These are phyloP conservation scores for Fusarium burgessii DNA, from an alignment of 2,329 filamentous ascomycete species.

Conservation along the genomic window DNA sequence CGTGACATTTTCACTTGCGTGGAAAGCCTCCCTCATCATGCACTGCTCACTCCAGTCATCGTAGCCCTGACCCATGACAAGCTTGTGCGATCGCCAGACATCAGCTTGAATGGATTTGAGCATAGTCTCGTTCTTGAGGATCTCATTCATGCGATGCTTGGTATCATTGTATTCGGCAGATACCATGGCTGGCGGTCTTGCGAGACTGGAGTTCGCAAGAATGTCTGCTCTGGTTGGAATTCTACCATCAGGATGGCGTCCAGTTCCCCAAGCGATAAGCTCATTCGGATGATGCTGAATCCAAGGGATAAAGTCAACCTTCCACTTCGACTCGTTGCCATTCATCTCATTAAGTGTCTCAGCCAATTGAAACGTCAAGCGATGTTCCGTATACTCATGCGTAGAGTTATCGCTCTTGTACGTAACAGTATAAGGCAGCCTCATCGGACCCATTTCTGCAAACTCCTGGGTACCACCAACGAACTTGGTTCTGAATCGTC, in stretches of 20 bases:
- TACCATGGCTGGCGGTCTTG: not conserved
- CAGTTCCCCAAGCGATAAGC: conserved; percentile 13
- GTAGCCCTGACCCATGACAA: conserved; percentile 10
- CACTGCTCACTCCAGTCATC: conserved; percentile 22
- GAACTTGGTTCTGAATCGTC: conserved; percentile 73
- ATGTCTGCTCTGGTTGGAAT: conserved; percentile 16
- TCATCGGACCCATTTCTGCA: conserved; percentile 72
- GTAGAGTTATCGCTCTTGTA: conserved; percentile 67
- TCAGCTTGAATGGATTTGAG: conserved; percentile 8
- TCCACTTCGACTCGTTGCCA: conserved; percentile 58
- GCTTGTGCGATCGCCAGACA: conserved; percentile 17
- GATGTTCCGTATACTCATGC: conserved; percentile 70
- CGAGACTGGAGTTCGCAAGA: conserved; percentile 1
- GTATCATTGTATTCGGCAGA: conserved; percentile 16
- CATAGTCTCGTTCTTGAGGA: conserved; percentile 32
- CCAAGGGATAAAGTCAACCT: conserved; percentile 73
- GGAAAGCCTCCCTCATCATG: conserved; percentile 13
- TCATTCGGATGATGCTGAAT: conserved; percentile 56
- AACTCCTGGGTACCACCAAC: conserved; percentile 57
- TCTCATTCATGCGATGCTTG: conserved; percentile 21
- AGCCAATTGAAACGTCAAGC: conserved; percentile 73
- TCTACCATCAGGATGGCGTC: not conserved
- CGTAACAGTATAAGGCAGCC: conserved; percentile 67
- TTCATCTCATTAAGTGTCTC: conserved; percentile 71
- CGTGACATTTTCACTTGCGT: conserved; percentile 14